Conservation (phyloP, 306 rosid genomes). For the Citrullus colocynthis region DNA sequence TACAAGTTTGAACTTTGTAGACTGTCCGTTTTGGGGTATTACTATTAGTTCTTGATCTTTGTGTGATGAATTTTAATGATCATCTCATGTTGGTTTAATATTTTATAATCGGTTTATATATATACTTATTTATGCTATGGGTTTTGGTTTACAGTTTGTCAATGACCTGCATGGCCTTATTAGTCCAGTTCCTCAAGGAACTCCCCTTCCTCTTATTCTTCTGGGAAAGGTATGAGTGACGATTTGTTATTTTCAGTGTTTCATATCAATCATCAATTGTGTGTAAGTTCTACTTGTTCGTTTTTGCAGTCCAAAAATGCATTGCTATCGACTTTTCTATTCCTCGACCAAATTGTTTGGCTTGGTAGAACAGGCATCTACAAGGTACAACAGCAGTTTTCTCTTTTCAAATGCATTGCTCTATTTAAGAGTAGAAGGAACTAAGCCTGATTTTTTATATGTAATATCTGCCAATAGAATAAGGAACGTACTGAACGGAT, state of each 20-base stretch:
- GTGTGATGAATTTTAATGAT: neutral
- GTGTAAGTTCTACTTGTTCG: neutral
- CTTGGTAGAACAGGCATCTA: conserved; percentile 76
- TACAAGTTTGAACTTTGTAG: neutral
- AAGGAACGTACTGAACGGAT: conserved; percentile 64
- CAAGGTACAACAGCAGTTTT: conserved; percentile 28
- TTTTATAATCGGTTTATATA: neutral
- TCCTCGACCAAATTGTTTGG: conserved; percentile 97
- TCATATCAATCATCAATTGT: neutral
- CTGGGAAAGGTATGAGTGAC: conserved; percentile 58
- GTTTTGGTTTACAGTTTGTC: conserved; percentile 48
- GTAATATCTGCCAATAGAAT: conserved; percentile 27
- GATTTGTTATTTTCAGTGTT: neutral
- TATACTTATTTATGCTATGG: neutral
- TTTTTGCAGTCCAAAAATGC: conserved; percentile 72
- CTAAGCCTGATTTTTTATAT: neutral
- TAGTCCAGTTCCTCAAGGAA: conserved; percentile 69
- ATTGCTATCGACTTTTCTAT: conserved; percentile 73
- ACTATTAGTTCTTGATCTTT: neutral
- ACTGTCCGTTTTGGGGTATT: neutral
- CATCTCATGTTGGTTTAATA: neutral
- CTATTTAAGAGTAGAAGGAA: neutral
- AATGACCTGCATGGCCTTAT: conserved; percentile 65
- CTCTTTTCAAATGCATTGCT: neutral
- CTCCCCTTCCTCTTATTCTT: conserved; percentile 70